Conservation (phyloP, 2,329 filamentous ascomycete genomes). For the Claviceps quebecensis region DNA sequence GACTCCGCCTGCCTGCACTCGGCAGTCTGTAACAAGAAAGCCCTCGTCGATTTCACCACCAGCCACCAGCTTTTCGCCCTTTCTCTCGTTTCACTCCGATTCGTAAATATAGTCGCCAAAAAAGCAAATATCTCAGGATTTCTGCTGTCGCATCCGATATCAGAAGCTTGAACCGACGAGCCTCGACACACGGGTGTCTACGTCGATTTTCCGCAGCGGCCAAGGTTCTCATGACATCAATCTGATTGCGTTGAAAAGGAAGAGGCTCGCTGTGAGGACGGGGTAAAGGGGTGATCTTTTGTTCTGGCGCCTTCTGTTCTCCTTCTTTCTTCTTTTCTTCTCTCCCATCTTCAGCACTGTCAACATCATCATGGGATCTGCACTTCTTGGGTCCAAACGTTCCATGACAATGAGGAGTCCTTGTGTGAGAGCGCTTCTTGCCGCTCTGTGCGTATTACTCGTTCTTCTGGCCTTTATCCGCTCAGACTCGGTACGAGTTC, state of each 20-base stretch:
- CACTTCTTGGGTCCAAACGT: constrained; percentile 22
- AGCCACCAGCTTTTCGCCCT: not conserved
- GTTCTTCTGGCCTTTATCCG: constrained; percentile 27
- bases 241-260: not conserved
- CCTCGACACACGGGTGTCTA: not conserved
- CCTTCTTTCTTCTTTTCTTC: not conserved
- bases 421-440: constrained; percentile 29
- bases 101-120: not conserved
- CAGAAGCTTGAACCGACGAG: not conserved
- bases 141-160: not conserved
- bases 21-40: not conserved
- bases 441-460: constrained; percentile 28
- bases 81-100: not conserved
- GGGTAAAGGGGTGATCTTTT: not conserved
- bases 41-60: not conserved
- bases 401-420: constrained; percentile 36
- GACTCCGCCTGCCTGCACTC: not conserved
- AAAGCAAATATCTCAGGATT: not conserved
- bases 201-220: not conserved
- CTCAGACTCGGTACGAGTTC: constrained; percentile 27
- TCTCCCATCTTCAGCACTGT: too few species aligned
- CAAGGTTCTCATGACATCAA: not conserved
- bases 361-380: constrained; percentile 20
- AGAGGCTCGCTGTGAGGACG: not conserved
- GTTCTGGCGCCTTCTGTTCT: not conserved